These are phyloP conservation scores for Polytrichum formosum DNA, from an alignment of 225 moss, liverwort and hornwort genomes.

Conservation along the genomic window DNA sequence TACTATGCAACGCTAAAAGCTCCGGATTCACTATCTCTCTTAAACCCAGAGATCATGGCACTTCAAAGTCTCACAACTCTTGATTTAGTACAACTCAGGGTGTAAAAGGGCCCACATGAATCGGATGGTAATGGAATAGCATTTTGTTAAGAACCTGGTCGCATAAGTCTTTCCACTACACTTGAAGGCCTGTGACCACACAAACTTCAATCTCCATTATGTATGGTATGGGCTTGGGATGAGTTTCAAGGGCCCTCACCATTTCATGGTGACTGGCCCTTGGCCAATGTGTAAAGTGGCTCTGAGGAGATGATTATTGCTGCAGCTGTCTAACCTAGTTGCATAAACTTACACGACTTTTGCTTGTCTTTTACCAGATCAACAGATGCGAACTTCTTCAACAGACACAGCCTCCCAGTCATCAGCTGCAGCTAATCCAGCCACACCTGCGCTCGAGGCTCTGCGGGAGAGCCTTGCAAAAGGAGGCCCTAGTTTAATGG, in stretches of 20 bases:
- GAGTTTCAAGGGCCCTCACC: too few species aligned
- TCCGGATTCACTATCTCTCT: not conserved
- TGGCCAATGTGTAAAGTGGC: not conserved
- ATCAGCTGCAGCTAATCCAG: constrained; percentile 17
- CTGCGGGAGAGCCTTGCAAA: constrained; percentile 68
- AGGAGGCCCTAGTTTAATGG: constrained; percentile 70
- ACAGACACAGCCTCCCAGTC: not conserved
- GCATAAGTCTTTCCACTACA: too few species aligned
- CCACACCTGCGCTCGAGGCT: constrained; percentile 54
- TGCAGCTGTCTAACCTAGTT: not conserved
- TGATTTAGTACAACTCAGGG: too few species aligned
- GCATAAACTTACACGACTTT: not conserved
- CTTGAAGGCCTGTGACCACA: too few species aligned
- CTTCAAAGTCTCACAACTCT: too few species aligned
- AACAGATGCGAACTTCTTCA: constrained; percentile 28
- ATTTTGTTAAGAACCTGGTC: too few species aligned
- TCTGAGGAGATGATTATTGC: not conserved
- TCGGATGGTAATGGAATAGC: too few species aligned
- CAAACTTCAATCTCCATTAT: too few species aligned
- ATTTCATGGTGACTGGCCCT: too few species aligned
- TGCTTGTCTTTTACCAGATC: constrained; percentile 16
- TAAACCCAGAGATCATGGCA: too few species aligned
- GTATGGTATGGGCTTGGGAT: too few species aligned
- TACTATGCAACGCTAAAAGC: not conserved
- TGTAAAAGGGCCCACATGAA: too few species aligned